These are phyloP conservation scores for Cryptococcus amylolentus DNA, from an alignment of 1,284 basidiomycete genomes.

Conservation along the genomic window DNA sequence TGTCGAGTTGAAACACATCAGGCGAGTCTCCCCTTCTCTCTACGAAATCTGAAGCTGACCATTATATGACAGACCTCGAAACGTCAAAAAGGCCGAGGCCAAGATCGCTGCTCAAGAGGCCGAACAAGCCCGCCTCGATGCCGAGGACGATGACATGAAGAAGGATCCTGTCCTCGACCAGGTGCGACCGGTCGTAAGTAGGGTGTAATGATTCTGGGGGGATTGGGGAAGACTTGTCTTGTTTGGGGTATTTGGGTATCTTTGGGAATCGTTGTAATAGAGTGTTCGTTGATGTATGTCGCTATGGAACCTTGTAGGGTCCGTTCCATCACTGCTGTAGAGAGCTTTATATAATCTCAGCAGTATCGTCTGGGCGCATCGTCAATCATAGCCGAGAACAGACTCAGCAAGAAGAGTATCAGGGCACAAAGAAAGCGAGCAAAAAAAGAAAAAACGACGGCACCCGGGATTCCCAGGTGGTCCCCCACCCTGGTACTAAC, in stretches of 20 bases:
- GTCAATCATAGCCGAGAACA: too few species aligned
- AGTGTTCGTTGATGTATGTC: background rate
- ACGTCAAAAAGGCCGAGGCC: slow-evolving; percentile 21
- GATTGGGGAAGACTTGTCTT: too few species aligned
- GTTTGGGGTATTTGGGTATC: background rate
- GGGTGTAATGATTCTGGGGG: background rate
- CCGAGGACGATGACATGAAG: slow-evolving; percentile 11
- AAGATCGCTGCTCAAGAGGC: slow-evolving; percentile 12
- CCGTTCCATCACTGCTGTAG: too few species aligned
- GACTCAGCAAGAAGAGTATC: too few species aligned
- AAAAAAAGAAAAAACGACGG: too few species aligned
- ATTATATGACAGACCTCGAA: slow-evolving; percentile 18
- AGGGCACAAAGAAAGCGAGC: too few species aligned
- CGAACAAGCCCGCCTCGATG: background rate
- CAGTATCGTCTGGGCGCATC: too few species aligned
- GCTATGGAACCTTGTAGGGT: too few species aligned
- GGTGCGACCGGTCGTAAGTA: background rate
- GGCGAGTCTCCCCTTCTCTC: slow-evolving; percentile 9
- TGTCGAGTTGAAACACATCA: slow-evolving; percentile 25
- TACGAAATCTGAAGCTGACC: background rate
- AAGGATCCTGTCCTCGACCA: slow-evolving; percentile 1
- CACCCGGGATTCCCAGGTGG: too few species aligned
- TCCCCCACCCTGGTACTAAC: too few species aligned
- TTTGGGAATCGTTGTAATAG: background rate
- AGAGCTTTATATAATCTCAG: too few species aligned